phyloP scores from a whole-genome alignment of 2,329 filamentous ascomycete species.

The Talaromyces sp. region DNA sequence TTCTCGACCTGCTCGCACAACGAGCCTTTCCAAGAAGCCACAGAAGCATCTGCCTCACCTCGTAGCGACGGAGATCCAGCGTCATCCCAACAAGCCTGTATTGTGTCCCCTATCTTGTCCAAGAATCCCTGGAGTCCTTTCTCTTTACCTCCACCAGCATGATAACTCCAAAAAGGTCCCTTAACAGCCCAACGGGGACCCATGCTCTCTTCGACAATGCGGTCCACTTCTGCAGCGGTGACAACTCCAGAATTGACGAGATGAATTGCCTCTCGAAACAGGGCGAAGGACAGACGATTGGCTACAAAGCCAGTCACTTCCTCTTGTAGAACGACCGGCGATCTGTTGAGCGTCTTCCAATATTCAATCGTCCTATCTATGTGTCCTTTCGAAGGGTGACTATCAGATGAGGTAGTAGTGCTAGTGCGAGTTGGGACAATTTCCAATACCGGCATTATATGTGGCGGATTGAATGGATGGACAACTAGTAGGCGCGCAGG shows the following conservation, averaged over 20 bases:
- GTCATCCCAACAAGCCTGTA: conserved; percentile 55
- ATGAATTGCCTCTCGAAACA: conserved; percentile 55
- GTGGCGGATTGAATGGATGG: conserved; percentile 61
- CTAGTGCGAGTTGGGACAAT: conserved; percentile 53
- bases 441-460: conserved; percentile 60
- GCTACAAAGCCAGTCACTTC: conserved; percentile 57
- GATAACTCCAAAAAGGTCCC: conserved; percentile 58
- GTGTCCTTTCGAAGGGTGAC: conserved; percentile 20
- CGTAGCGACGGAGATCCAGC: conserved; percentile 37
- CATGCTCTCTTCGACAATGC: conserved; percentile 51
- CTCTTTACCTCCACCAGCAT: conserved; percentile 53
- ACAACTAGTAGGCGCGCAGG: conserved; percentile 51
- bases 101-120: conserved; percentile 55
- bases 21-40: conserved; percentile 7
- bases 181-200: conserved; percentile 56
- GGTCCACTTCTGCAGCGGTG: conserved; percentile 52
- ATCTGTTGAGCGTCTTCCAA: conserved; percentile 42
- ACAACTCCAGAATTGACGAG: conserved; percentile 55
- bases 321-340: conserved; percentile 51
- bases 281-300: conserved; percentile 56
- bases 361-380: conserved; percentile 45
- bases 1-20: conserved; percentile 17
- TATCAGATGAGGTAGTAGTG: conserved; percentile 21
- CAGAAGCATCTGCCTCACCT: conserved; percentile 37
- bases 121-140: conserved; percentile 54